Evolutionary conservation across 2,329 filamentous ascomycete species (phyloP), one percentile per base, ranked within the genome.

Genomic region (Colletotrichum kahawae): DNA sequence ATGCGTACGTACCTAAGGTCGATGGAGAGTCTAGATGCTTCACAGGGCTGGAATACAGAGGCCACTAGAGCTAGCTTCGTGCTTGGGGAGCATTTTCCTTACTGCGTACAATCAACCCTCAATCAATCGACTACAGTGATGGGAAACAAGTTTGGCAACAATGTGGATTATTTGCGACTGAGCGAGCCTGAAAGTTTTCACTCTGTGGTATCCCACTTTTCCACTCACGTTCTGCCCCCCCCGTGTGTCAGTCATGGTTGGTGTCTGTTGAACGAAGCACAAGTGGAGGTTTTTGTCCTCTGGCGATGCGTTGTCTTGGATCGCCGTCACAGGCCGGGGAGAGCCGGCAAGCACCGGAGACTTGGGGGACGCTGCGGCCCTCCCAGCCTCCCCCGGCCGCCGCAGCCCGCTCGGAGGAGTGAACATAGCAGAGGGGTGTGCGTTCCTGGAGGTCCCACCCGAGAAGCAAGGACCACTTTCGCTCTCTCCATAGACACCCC

Each of bases 1-100:
- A 54, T 56, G 51, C 60, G 38, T 36, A 54, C 60, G 69, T 74
- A 56, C 34, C 38, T 56, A 59, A 24, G 66, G 71, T 70, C 71
- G 59, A 74, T 54, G 34, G 71, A 57, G 63, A 67, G 68, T 75
- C 72, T 67, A 67, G 68, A 75, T 72, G 72, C 72, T 75, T 75
- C 72, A 75, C 68, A 67, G 68, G 54, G 63, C 72, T 71, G 68
- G 72, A 66, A 54, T 31, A 60, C 54, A 57, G 21, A 57, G 57
- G 21, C 24, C 33, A 5, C 31, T 59, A 14, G 33, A 16, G 43
- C 65, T 67, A 67, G 65, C 27, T 33, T n/a, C 31, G 51, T 48
- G 43, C 43, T 51, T 29, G 51, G 67, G 51, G 63, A 66, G 33
- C 38, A 59, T 24, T 33, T 73, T 64, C 10, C 24, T n/a, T 65